Percentiles rank a stretch among this genome's conserved stretches.
Evolutionary conservation across 495 filamentous ascomycete genomes (phyloP).

Genomic region (Penicillium flavigenum): DNA sequence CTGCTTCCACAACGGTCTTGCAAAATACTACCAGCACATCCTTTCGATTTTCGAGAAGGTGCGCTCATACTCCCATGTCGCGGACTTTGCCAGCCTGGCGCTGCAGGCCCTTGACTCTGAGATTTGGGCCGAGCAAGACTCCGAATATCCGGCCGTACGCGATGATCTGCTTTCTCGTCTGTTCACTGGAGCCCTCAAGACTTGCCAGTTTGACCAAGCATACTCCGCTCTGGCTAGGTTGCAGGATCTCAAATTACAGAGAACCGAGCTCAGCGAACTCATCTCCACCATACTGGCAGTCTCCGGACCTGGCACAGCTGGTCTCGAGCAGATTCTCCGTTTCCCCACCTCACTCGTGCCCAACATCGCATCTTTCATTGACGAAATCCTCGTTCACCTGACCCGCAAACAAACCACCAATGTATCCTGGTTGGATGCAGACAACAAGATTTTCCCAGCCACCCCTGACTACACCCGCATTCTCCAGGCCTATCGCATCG

Average conservation of each 20-base stretch:
- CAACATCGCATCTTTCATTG: conserved; percentile 71
- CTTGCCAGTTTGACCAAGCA: conserved; percentile 75
- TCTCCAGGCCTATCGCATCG: conserved; percentile 84
- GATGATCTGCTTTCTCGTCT: conserved; percentile 77
- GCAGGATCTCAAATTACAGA: conserved; percentile 65
- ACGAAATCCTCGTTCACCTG: conserved; percentile 66
- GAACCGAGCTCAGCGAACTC: conserved; percentile 61
- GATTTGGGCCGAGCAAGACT: conserved; percentile 41
- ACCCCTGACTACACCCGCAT: conserved; percentile 68
- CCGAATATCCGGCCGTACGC: conserved; percentile 34
- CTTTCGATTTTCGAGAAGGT: conserved; percentile 75
- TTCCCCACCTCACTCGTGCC: conserved; percentile 65
- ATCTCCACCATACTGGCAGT: conserved; percentile 69
- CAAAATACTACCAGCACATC: conserved; percentile 85
- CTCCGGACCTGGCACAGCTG: conserved; percentile 53
- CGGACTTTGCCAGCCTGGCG: conserved; percentile 79
- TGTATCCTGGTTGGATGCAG: conserved; percentile 36
- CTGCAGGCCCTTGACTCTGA: conserved; percentile 60
- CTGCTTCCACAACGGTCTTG: conserved; percentile 71
- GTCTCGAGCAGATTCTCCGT: conserved; percentile 61
- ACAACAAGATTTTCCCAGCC: conserved; percentile 30
- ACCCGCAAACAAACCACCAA: conserved; percentile 40
- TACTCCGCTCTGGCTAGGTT: conserved; percentile 74
- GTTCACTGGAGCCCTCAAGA: conserved; percentile 76
- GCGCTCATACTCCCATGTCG: conserved; percentile 71